Evolutionary conservation across 805 yeast genomes (phyloP).

Genomic region (Saccharomycopsis sp.): DNA sequence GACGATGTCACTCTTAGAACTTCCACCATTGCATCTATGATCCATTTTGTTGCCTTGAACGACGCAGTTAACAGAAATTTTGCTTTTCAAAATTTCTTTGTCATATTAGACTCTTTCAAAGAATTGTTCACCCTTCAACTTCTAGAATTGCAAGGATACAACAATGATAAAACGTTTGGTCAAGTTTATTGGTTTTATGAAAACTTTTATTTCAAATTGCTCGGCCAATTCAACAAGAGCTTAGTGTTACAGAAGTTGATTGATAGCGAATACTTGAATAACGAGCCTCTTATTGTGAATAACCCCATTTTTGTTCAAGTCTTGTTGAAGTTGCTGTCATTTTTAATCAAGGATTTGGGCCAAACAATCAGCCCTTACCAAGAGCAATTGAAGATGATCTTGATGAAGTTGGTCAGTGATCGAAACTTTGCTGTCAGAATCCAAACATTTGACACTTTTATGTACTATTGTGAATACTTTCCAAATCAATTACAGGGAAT

Average conservation of each 20-base stretch:
- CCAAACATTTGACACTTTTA: slow-evolving; percentile 31
- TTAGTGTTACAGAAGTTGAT: slow-evolving; percentile 18
- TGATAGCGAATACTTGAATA: slow-evolving; percentile 25
- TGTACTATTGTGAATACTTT: slow-evolving; percentile 27
- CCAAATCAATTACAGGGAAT: slow-evolving; percentile 31
- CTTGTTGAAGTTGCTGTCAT: slow-evolving; percentile 21
- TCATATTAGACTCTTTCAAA: slow-evolving; percentile 24
- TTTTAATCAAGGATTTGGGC: slow-evolving; percentile 22
- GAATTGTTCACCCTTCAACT: slow-evolving; percentile 26
- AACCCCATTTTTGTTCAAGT: slow-evolving; percentile 22
- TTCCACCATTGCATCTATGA: slow-evolving; percentile 28
- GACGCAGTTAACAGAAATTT: slow-evolving; percentile 25
- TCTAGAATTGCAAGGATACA: slow-evolving; percentile 21
- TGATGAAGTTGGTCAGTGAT: slow-evolving; percentile 32
- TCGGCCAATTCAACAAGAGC: slow-evolving; percentile 30
- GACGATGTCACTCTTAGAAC: slow-evolving; percentile 27
- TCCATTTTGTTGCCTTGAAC: slow-evolving; percentile 29
- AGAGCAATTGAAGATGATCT: slow-evolving; percentile 27
- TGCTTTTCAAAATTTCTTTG: slow-evolving; percentile 25
- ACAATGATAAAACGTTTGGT: slow-evolving; percentile 23
- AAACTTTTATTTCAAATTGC: slow-evolving; percentile 23
- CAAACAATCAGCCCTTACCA: slow-evolving; percentile 27
- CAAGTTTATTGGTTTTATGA: slow-evolving; percentile 24
- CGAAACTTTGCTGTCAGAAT: slow-evolving; percentile 35
- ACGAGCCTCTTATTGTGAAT: slow-evolving; percentile 9